Base-by-base conservation (phyloP, 345 rosid species). In the Barbarea vulgaris region DNA sequence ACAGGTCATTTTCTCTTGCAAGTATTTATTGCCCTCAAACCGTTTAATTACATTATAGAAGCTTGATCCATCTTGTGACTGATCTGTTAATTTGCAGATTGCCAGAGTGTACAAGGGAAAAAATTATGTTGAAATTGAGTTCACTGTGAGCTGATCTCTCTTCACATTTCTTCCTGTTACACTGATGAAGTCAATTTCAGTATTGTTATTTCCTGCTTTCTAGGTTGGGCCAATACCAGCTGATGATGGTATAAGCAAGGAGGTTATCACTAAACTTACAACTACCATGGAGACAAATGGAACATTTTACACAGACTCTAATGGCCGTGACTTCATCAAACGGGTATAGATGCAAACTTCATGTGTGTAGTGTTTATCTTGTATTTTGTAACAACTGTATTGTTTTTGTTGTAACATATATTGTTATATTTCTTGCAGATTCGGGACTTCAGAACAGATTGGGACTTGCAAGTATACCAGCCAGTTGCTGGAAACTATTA, bases 141-240 rank as follows among this genome's bases (percentile, higher is more conserved):
- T 89, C 87, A 88, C 80, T 64, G 98, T 94, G 77, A 81, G 96
- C 74, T 46, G n/a, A 70, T 77, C 67, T 74, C 61, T 70, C 51
- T 33, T 62, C 18, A 53, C 25, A 10, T 60, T 7, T 42, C 63
- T 50, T 68, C 63, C 6, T n/a, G 4, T 39, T 54, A 42, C 53
- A 44, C 64, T 62, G 54, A 47, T 65, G 73, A 37, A 48, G 50
- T 50, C 11, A 27, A 39, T 28, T 71, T 50, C 30, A 30, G 46
- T 46, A 15, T 57, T 12, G 30, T 66, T 76, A 58, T 73, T 77
- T 62, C 60, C 62, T 70, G 56, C 64, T 36, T 72, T 63, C 66
- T 83, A 91, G 97, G 78, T 93, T 82, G 98, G 98, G 77, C 96
- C 98, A 17, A 88, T 93, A 81, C 98, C 96, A 59, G 82, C 81